Evolutionary conservation across 1,284 basidiomycete species (phyloP).

Genomic region (Sutorius eximius): DNA sequence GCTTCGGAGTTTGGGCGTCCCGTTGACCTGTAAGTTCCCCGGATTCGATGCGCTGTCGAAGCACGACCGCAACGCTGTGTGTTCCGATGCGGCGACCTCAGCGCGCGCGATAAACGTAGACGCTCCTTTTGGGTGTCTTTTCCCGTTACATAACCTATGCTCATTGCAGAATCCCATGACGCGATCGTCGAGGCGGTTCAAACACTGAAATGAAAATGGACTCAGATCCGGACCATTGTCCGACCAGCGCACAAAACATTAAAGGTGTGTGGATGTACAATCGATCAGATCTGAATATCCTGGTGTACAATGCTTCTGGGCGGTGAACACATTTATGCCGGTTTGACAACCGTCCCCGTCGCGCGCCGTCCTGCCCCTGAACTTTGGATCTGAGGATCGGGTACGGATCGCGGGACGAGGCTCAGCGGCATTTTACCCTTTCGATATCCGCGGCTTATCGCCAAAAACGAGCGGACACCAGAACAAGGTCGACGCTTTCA

Average conservation of each 20-base stretch:
- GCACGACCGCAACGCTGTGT: conserved; percentile 7
- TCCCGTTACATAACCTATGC: conserved; percentile 18
- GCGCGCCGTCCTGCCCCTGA: conserved; percentile 7
- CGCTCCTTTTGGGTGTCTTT: conserved; percentile 9
- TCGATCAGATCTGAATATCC: conserved; percentile 22
- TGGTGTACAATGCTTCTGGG: conserved; percentile 2
- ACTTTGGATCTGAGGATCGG: background rate
- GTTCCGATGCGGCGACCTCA: conserved; percentile 30
- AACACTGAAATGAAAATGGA: background rate
- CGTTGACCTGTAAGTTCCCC: background rate
- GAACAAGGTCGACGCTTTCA: background rate
- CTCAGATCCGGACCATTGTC: conserved; percentile 16
- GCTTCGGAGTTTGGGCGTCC: background rate
- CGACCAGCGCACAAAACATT: conserved; percentile 10
- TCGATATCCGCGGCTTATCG: conserved; percentile 9
- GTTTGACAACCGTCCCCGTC: conserved; percentile 26
- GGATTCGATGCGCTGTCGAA: background rate
- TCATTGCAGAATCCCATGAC: conserved; percentile 9
- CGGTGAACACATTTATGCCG: conserved; percentile 1
- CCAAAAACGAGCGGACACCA: background rate
- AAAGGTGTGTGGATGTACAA: conserved; percentile 5
- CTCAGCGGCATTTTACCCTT: background rate
- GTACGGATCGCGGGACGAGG: conserved; percentile 6
- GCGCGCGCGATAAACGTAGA: background rate
- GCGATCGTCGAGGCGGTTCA: background rate